Conservation (phyloP, 2,329 filamentous ascomycete species). For the Rosellinia necatrix region DNA sequence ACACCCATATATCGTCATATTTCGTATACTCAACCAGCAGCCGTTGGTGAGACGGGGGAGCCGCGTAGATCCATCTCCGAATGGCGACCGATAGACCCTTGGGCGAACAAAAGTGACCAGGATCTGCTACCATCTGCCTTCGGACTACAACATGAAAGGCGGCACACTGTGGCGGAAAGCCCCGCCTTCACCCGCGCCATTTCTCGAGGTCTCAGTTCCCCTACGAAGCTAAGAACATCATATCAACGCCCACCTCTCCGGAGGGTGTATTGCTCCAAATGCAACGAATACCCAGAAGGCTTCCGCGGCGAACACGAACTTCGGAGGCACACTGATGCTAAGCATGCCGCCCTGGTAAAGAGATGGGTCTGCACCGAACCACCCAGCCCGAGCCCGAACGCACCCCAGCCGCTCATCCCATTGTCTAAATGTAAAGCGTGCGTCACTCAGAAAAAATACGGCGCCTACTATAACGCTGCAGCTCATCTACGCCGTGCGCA, state of each 20-base stretch:
- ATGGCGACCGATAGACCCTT: slow-evolving; percentile 47
- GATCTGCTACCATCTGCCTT: slow-evolving; percentile 34
- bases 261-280: slow-evolving; percentile 77
- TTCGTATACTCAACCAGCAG: slow-evolving; percentile 42
- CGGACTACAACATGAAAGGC: slow-evolving; percentile 42
- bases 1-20: slow-evolving; percentile 41
- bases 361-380: slow-evolving; percentile 62
- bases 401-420: slow-evolving; percentile 56
- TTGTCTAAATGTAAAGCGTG: slow-evolving; percentile 62
- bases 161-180: slow-evolving; percentile 54
- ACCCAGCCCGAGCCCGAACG: slow-evolving; percentile 41
- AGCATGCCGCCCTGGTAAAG: slow-evolving; percentile 59
- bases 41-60: slow-evolving; percentile 42
- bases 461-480: slow-evolving; percentile 63
- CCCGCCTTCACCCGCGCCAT: slow-evolving; percentile 47
- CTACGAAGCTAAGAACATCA: slow-evolving; percentile 48
- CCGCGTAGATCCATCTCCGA: slow-evolving; percentile 46
- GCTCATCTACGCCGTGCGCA: slow-evolving; percentile 62
- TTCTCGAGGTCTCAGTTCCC: slow-evolving; percentile 49
- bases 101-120: slow-evolving; percentile 40
- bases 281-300: slow-evolving; percentile 80
- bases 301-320: slow-evolving; percentile 92
- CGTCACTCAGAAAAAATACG: slow-evolving; percentile 60
- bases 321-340: slow-evolving; percentile 66
- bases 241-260: slow-evolving; percentile 64